Conservation (phyloP, 768 basidiomycete species). For the Collybia mongolica region DNA sequence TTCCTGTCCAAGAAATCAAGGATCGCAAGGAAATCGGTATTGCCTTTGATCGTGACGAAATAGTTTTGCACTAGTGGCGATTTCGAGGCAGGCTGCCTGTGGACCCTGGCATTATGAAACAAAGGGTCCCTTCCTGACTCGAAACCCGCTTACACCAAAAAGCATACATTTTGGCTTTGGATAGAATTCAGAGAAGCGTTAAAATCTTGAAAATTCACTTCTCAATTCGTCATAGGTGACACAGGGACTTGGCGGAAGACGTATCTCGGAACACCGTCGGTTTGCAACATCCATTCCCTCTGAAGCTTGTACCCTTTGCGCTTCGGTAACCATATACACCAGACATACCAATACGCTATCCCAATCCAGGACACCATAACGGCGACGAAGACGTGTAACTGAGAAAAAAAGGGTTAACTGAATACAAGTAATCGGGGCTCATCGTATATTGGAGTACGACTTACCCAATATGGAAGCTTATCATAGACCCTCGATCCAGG, state of each 20-base stretch:
- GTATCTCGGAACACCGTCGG: constrained; percentile 58
- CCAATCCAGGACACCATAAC: constrained; percentile 48
- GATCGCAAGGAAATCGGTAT: no score
- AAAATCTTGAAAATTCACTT: no score
- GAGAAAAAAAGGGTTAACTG: neutral
- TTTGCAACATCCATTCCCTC: constrained; percentile 45
- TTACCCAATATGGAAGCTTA: constrained; percentile 67
- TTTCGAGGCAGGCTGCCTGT: no score
- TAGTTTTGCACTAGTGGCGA: no score
- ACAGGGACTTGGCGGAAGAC: constrained; percentile 43
- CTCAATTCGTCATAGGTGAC: no score
- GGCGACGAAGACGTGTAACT: constrained; percentile 53
- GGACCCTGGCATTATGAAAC: no score
- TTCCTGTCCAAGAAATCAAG: neutral
- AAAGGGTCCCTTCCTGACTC: no score
- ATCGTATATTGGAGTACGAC: constrained; percentile 20
- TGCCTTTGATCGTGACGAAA: no score
- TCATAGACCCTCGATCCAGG: constrained; percentile 51
- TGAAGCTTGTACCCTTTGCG: constrained; percentile 47
- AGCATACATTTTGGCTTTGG: no score
- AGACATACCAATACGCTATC: constrained; percentile 54
- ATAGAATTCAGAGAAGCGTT: no score
- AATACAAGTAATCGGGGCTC: neutral
- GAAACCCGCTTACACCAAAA: no score
- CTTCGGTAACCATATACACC: constrained; percentile 48